Base-by-base conservation (phyloP, 2,329 filamentous ascomycete genomes). In the Metarhizium humberi region DNA sequence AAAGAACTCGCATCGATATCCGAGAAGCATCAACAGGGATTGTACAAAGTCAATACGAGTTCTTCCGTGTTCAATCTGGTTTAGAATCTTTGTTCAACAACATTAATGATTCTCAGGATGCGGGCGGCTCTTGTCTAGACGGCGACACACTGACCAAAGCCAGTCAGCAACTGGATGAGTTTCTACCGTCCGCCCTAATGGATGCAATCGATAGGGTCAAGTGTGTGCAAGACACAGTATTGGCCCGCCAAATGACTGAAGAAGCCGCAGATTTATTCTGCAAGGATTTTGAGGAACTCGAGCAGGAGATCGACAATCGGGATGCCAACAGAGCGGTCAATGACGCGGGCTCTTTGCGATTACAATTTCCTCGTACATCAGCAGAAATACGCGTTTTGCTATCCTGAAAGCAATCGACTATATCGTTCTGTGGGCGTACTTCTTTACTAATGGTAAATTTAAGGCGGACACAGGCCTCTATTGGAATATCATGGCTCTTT, bases 181-280 rank as follows among this genome's bases (percentile, higher is more conserved):
- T 97, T 72, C 75, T 99, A 29, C 92, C 94, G 0, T 95, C 90
- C 1, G 94, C 92, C 3, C 78, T 96, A 34, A 92, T 96, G 77
- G 94, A 99, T 67, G 92, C 92, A 3, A 84, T 89, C 62, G 88
- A 94, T 52, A 89, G 90, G 57, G 71, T 97, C 30, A 86, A 86
- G 60, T 76, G 82, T 46, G 73, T 99, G 1, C 84, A 87, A 58
- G 88, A 89, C 63, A 81, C 87, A 1, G 78, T 77, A 11, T 73
- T 95, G 56, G 86, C 87, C 14, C 82, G 89, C 50, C 78, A 85
- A 50, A 81, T 96, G 51, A 94, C 90, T 0, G 89, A 95, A 63
- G 82, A 88, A 60, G 92, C 92, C 0, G 88, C 91, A 0, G 85
- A 90, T 62, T 79, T 75, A 53, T 99, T 99, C 71, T 95, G 91